phyloP scores from a whole-genome alignment of 306 rosid genomes.

The Vicia villosa region DNA sequence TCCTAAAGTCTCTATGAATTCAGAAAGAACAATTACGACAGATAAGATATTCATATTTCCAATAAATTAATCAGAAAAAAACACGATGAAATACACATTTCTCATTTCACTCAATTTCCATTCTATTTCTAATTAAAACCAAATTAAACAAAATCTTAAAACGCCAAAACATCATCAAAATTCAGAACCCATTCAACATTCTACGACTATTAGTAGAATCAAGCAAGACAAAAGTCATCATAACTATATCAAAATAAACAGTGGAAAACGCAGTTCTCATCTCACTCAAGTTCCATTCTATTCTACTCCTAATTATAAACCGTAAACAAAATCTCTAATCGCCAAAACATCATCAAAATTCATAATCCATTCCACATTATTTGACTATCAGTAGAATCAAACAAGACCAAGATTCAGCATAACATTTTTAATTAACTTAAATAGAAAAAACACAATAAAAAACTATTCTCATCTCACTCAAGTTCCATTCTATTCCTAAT shows the following conservation, averaged over 20 bases:
- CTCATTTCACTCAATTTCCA: too few relatives aligned
- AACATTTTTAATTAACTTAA: background rate
- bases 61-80: slow-evolving; percentile 8
- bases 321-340: background rate
- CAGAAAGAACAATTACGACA: slow-evolving; percentile 1
- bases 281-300: slow-evolving; percentile 11
- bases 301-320: slow-evolving; percentile 4
- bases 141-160: background rate
- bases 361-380: background rate
- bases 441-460: too few relatives aligned
- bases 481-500: background rate
- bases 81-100: too few relatives aligned
- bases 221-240: slow-evolving; percentile 8
- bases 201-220: slow-evolving; percentile 2
- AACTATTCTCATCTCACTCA: slow-evolving; percentile 9
- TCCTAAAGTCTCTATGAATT: background rate
- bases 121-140: background rate
- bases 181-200: background rate
- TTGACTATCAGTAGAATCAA: slow-evolving; percentile 3
- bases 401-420: slow-evolving; percentile 11
- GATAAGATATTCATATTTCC: slow-evolving; percentile 9
- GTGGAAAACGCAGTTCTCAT: background rate
- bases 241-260: background rate
- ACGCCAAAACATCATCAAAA: background rate
- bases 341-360: background rate